Percentiles rank a stretch among this genome's conserved stretches.
These are phyloP conservation scores for Polytrichum formosum DNA, from an alignment of 225 moss, liverwort and hornwort species.

Conservation along the genomic window DNA sequence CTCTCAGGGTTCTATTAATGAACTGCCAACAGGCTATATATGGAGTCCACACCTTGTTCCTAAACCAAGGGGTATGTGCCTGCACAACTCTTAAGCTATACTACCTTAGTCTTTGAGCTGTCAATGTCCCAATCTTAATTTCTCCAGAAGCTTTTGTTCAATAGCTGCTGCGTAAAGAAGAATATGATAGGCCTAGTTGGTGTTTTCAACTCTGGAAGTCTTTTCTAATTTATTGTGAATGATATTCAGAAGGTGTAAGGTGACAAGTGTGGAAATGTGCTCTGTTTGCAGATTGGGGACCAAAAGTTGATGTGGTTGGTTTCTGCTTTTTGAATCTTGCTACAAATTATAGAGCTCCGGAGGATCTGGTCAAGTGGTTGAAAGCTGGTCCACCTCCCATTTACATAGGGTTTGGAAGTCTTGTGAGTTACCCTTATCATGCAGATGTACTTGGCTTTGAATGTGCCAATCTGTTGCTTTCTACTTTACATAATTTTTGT, in stretches of 20 bases:
- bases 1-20: constrained; percentile 64
- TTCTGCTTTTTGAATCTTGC: constrained; percentile 96
- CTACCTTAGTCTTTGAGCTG: no score
- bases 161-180: no score
- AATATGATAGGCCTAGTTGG: no score
- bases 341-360: constrained; percentile 81
- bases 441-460: not conserved
- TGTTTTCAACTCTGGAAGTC: no score
- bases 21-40: constrained; percentile 63
- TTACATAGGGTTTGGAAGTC: constrained; percentile 96
- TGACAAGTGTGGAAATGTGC: not conserved
- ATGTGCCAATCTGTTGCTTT: not conserved
- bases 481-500: no score
- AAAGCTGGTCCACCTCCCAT: constrained; percentile 75
- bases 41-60: constrained; percentile 78
- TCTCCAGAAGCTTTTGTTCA: no score
- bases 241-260: not conserved
- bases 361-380: constrained; percentile 67
- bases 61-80: constrained; percentile 50
- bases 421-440: constrained; percentile 51
- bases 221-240: not conserved
- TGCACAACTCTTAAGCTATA: not conserved
- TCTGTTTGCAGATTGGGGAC: constrained; percentile 81
- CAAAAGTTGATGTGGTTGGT: constrained; percentile 85
- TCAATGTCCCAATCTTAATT: no score